Percentiles rank a stretch among this genome's conserved stretches.
phyloP scores from a whole-genome alignment of 768 basidiomycete genomes.

The Sistotremastrum niveocremeum region DNA sequence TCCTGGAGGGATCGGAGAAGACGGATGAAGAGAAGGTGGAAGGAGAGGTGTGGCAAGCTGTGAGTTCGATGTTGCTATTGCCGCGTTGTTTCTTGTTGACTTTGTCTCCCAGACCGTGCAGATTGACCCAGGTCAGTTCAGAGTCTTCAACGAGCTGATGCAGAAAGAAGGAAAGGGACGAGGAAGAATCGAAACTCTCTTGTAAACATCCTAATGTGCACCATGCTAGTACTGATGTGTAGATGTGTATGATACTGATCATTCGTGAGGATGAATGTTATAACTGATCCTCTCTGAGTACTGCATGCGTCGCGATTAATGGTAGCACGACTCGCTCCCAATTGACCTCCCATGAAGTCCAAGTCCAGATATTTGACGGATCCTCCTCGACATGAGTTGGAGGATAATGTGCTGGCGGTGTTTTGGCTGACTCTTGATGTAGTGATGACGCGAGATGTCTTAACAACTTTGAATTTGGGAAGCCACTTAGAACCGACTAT shows the following conservation, averaged over 20 bases:
- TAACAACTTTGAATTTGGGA: constrained; percentile 44
- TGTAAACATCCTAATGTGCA: constrained; percentile 7
- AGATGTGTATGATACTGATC: background rate
- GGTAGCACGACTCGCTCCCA: constrained; percentile 63
- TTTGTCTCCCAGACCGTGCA: constrained; percentile 54
- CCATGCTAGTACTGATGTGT: background rate
- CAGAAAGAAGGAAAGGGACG: constrained; percentile 86
- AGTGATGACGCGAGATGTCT: constrained; percentile 39
- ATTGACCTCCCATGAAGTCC: constrained; percentile 77
- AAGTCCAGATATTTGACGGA: constrained; percentile 29
- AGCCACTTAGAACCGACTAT: constrained; percentile 44
- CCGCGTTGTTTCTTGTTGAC: background rate
- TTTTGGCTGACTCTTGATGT: constrained; percentile 8
- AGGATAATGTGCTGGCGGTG: constrained; percentile 1
- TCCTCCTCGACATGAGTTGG: constrained; percentile 7
- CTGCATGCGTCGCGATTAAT: constrained; percentile 26
- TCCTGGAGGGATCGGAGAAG: constrained; percentile 63
- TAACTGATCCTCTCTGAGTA: background rate
- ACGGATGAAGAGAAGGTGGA: constrained; percentile 73
- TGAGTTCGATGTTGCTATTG: constrained; percentile 26
- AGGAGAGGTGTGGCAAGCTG: constrained; percentile 73
- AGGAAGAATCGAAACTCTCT: constrained; percentile 65
- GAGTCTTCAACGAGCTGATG: constrained; percentile 75
- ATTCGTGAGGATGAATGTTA: background rate
- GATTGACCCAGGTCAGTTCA: constrained; percentile 89